Conservation (phyloP, 495 filamentous ascomycete species). For the Talaromyces nanjingensis region DNA sequence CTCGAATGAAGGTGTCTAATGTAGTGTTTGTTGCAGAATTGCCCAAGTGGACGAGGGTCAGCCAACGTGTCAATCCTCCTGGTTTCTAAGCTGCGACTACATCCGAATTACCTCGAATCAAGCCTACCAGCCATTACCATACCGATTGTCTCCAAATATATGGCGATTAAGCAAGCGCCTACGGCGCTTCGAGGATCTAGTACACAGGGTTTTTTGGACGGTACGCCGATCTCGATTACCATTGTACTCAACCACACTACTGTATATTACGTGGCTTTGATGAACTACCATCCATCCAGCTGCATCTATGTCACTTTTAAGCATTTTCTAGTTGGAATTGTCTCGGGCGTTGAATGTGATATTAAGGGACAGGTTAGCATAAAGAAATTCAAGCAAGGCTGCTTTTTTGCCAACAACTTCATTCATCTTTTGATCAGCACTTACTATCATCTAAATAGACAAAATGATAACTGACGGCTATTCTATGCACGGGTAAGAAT, state of each 20-base stretch:
- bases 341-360: constrained; percentile 3
- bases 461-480: background rate
- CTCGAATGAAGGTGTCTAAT: too few relatives aligned
- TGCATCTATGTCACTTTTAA: background rate
- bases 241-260: background rate
- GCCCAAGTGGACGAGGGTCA: constrained; percentile 94
- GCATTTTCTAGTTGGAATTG: background rate
- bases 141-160: background rate
- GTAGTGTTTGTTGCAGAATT: constrained; percentile 51
- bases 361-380: background rate
- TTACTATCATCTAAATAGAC: background rate
- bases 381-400: background rate
- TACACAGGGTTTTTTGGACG: background rate
- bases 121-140: background rate
- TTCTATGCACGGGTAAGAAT: background rate
- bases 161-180: background rate
- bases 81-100: constrained; percentile 60
- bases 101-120: background rate
- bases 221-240: background rate
- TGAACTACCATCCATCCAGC: background rate
- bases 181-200: background rate
- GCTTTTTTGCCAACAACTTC: background rate
- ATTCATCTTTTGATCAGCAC: background rate
- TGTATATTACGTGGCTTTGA: background rate
- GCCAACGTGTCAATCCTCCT: constrained; percentile 86